Evolutionary conservation across 129 eudicot species (phyloP).

Genomic region (Apium graveolens): DNA sequence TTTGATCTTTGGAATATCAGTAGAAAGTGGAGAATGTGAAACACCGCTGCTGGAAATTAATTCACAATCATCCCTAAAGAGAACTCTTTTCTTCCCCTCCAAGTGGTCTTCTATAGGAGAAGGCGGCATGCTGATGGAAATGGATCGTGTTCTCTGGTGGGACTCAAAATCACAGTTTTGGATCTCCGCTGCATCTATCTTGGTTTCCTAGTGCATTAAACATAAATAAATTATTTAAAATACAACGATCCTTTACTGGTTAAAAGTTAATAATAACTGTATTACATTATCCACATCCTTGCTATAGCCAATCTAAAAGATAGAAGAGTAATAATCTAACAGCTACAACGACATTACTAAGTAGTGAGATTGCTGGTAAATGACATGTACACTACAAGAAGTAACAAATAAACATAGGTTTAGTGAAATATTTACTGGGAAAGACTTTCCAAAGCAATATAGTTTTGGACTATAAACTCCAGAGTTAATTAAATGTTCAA

Average conservation of each 20-base stretch:
- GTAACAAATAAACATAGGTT: background rate
- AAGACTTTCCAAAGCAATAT: background rate
- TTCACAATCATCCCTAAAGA: slow-evolving; percentile 34
- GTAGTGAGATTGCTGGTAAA: background rate
- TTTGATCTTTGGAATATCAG: background rate
- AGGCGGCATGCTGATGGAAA: slow-evolving; percentile 82
- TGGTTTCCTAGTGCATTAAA: slow-evolving; percentile 25
- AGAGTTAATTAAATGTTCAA: too few species aligned
- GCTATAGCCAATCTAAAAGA: background rate
- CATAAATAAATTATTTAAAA: background rate
- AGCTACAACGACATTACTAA: background rate
- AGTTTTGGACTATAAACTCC: background rate
- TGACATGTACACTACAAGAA: background rate
- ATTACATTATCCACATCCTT: background rate
- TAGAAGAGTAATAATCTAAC: background rate
- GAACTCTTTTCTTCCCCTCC: slow-evolving; percentile 28
- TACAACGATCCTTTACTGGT: background rate
- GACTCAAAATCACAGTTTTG: slow-evolving; percentile 14
- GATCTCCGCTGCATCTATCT: slow-evolving; percentile 16
- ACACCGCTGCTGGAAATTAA: slow-evolving; percentile 12
- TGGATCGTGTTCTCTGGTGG: slow-evolving; percentile 37
- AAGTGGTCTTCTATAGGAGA: slow-evolving; percentile 40
- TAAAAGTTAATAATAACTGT: background rate
- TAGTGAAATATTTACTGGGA: background rate
- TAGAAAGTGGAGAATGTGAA: slow-evolving; percentile 18